Base-by-base conservation (phyloP, 768 basidiomycete species). In the Dentipellis fragilis region DNA sequence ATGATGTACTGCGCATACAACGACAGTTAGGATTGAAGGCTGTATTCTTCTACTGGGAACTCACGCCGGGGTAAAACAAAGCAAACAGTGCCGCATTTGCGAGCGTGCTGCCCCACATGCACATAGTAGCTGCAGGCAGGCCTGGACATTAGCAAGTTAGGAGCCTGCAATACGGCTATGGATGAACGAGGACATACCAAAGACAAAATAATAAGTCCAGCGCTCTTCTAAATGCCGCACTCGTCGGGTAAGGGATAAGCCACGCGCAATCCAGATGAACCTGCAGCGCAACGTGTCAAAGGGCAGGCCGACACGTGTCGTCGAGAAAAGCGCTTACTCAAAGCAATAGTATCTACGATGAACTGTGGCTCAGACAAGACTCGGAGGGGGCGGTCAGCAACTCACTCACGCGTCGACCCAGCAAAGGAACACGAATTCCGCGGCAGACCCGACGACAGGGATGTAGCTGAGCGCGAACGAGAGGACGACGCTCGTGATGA, bases 161-260 rank as follows among this genome's bases (percentile, higher is more conserved):
- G 22, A 4, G 9, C 14, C 14, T 2, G 12, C 16, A n/a, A n/a
- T 6, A 17, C 5, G 12, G 19, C n/a, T 3, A 45, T 45, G 6
- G 42, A 42, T 10, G 9, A 36, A 64, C 73, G 29, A 29, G 3
- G 29, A 29, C 29, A 29, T 51, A 77, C 92, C 92, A 59, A 92
- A 94, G 4, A 86, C 86, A 57, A 92, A 77, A 65, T 84, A 90
- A 69, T 93, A 94, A 1, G 86, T 80, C 92, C 92, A 94, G 42
- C 90, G 80, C 68, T 92, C 89, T 69, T 94, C 92, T 17, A 93
- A 72, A 65, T 87, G 79, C 49, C 83, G 72, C 48, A 92, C 80
- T 54, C 89, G 74, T 12, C 78, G 71, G 1, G 87, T 77, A 11
- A 91, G 72, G 11, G 86, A 84, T 58, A 84, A 63, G 1, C 87